Percentiles rank a stretch among this genome's conserved stretches.
Evolutionary conservation across 768 basidiomycete genomes (phyloP).

Genomic region (Aureoboletus auriporus): DNA sequence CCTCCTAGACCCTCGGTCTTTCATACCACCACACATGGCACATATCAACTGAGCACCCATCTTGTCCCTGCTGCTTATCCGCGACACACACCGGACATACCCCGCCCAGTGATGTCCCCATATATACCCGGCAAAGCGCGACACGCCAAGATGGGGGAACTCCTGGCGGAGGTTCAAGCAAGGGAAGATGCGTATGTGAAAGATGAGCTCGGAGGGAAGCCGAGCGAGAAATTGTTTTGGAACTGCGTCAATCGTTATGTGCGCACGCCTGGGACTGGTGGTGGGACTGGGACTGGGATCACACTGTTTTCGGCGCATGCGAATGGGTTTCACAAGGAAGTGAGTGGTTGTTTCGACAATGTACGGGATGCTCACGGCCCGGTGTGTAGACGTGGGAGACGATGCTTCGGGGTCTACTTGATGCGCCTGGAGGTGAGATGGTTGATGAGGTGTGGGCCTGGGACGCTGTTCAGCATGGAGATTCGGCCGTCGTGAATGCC

Average conservation of each 20-base stretch:
- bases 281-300: conserved; percentile 42
- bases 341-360: conserved; percentile 23
- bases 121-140: conserved; percentile 6
- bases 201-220: conserved; percentile 12
- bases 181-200: conserved; percentile 9
- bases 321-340: conserved; percentile 87
- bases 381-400: background rate
- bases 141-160: conserved; percentile 1
- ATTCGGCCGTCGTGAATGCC: conserved; percentile 42
- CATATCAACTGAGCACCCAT: conserved; percentile 27
- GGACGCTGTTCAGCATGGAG: conserved; percentile 85
- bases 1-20: conserved; percentile 17
- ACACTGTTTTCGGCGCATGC: conserved; percentile 80
- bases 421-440: conserved; percentile 18
- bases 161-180: conserved; percentile 19
- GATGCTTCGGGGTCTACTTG: too few relatives aligned
- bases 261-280: conserved; percentile 36
- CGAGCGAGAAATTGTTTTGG: conserved; percentile 39
- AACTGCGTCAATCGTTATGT: too few relatives aligned
- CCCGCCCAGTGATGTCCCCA: conserved; percentile 18
- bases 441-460: conserved; percentile 78
- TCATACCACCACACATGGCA: conserved; percentile 12
- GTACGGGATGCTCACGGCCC: conserved; percentile 6
- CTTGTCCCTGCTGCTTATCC: conserved; percentile 7
- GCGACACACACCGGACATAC: conserved; percentile 14